Percentiles rank a stretch among this genome's conserved stretches.
Evolutionary conservation across 768 basidiomycete genomes (phyloP).

Genomic region (Suillus americanus): DNA sequence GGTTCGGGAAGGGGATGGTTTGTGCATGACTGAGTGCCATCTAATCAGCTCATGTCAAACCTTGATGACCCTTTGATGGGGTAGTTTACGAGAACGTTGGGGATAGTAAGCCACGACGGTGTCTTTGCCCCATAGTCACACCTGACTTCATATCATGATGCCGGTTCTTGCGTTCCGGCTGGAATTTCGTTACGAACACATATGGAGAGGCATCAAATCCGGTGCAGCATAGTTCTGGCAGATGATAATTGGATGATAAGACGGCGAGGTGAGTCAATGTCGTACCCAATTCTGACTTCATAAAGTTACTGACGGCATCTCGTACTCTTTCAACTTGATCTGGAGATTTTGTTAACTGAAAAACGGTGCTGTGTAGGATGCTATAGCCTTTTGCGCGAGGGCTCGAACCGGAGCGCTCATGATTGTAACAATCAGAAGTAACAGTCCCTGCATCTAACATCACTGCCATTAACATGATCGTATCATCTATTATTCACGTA

Average conservation of each 20-base stretch:
- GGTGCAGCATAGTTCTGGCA: background rate
- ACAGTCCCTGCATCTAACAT: background rate
- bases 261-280: background rate
- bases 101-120: background rate
- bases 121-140: background rate
- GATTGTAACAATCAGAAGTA: background rate
- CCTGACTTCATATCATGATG: background rate
- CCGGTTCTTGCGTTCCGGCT: background rate
- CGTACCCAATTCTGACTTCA: background rate
- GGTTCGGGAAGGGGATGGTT: background rate
- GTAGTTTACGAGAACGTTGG: background rate
- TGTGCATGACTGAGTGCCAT: background rate
- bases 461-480: background rate
- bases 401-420: background rate
- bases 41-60: background rate
- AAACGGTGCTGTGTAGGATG: background rate
- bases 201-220: background rate
- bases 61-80: background rate
- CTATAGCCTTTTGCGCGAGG: background rate
- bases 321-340: background rate
- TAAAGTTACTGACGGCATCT: background rate
- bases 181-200: background rate
- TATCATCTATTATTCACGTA: background rate
- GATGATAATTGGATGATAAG: background rate
- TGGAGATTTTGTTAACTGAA: background rate